Evolutionary conservation across 2,329 filamentous ascomycete species (phyloP).

Genomic region (Sporothrix pseudoabietina): DNA sequence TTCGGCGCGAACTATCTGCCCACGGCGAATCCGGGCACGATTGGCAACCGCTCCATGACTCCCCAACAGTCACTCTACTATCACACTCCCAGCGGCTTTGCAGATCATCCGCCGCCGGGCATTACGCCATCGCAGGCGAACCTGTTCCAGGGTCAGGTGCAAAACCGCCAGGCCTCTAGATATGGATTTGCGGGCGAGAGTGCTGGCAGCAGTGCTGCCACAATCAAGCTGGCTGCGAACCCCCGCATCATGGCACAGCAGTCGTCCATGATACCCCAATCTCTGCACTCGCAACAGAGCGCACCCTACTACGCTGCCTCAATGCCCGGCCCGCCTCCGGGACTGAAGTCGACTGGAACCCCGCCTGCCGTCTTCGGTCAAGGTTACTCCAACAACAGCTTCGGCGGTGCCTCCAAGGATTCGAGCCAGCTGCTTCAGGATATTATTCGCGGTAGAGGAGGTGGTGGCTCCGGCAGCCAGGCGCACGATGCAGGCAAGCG

Average conservation of each 20-base stretch:
- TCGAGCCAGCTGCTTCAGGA: constrained; percentile 76
- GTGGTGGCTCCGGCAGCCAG: constrained; percentile 66
- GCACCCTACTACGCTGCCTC: constrained; percentile 79
- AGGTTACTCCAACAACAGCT: constrained; percentile 73
- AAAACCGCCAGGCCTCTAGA: constrained; percentile 80
- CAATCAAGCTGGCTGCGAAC: constrained; percentile 77
- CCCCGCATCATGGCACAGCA: constrained; percentile 81
- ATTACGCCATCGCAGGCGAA: constrained; percentile 32
- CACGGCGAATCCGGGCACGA: constrained; percentile 40
- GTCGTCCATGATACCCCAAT: constrained; percentile 78
- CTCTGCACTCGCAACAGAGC: constrained; percentile 59
- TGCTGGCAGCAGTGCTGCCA: constrained; percentile 59
- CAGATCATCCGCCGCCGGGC: constrained; percentile 50
- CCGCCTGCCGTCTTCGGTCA: constrained; percentile 94
- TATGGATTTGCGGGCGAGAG: constrained; percentile 85
- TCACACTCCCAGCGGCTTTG: constrained; percentile 62
- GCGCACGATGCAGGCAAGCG: constrained; percentile 88
- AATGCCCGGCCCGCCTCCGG: constrained; percentile 90
- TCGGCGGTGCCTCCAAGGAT: constrained; percentile 72
- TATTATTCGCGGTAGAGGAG: constrained; percentile 67
- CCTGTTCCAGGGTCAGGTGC: constrained; percentile 64
- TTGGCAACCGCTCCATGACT: constrained; percentile 37
- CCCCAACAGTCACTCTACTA: constrained; percentile 55
- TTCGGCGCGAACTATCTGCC: constrained; percentile 54
- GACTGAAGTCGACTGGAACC: constrained; percentile 91